Evolutionary conservation across 2,329 filamentous ascomycete genomes (phyloP).

Genomic region (Aureobasidium sp.): DNA sequence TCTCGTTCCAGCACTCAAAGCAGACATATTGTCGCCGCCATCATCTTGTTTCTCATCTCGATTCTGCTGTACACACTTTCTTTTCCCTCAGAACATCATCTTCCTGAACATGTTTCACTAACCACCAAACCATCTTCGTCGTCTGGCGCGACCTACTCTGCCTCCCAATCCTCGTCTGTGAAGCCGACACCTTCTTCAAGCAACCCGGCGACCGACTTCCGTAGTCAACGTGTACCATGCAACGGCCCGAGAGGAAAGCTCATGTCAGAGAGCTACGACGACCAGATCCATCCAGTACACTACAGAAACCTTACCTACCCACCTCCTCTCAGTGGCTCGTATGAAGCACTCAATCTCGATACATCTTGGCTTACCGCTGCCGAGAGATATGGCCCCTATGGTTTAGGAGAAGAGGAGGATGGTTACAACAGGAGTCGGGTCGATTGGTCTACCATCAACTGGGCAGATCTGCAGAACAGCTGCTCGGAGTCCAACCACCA

Average conservation of each 20-base stretch:
- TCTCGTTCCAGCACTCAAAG: not conserved
- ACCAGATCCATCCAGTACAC: not conserved
- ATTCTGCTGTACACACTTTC: constrained; percentile 8
- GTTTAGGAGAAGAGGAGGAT: constrained; percentile 42
- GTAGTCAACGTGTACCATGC: not conserved
- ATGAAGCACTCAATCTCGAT: constrained; percentile 15
- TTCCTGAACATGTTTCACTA: not conserved
- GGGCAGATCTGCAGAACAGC: constrained; percentile 57
- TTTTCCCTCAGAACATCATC: not conserved
- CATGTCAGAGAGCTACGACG: constrained; percentile 7
- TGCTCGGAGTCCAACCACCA: constrained; percentile 56
- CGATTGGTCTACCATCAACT: constrained; percentile 56
- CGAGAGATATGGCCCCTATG: constrained; percentile 43
- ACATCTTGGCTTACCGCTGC: constrained; percentile 57
- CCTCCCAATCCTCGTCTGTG: not conserved
- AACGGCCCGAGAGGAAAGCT: constrained; percentile 1
- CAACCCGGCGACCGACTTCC: not conserved
- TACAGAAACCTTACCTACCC: not conserved
- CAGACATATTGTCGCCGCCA: not conserved
- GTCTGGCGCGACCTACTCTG: not conserved
- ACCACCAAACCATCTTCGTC: not conserved
- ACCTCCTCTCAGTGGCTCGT: constrained; percentile 13
- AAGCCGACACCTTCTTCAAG: not conserved
- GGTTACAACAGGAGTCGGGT: constrained; percentile 30
- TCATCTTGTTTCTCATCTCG: not conserved